Conservation (phyloP, 1,284 basidiomycete genomes). For the Trichosporon asahii region DNA sequence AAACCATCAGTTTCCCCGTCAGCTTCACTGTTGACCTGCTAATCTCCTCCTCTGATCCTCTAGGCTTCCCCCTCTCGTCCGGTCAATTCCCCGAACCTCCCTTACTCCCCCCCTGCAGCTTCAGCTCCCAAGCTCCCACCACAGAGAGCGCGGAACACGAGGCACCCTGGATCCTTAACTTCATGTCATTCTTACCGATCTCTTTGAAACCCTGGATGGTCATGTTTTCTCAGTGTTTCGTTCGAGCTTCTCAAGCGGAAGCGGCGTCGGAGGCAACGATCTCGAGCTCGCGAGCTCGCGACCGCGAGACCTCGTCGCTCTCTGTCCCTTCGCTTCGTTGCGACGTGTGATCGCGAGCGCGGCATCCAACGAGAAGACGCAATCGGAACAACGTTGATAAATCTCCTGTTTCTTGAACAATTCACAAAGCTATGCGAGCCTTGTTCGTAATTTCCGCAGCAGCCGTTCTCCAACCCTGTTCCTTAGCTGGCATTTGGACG, state of each 20-base stretch:
- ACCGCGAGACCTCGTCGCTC: background rate
- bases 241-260: no score
- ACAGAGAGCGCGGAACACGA: background rate
- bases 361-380: background rate
- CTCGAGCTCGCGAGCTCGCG: background rate
- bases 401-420: background rate
- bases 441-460: background rate
- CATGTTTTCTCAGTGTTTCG: background rate
- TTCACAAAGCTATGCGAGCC: background rate
- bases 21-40: background rate
- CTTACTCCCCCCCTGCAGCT: background rate
- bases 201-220: background rate
- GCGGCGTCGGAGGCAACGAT: no score
- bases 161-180: background rate
- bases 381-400: constrained; percentile 10
- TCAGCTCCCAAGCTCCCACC: background rate
- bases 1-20: background rate
- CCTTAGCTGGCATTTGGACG: background rate
- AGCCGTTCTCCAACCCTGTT: background rate
- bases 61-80: no score
- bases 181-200: background rate
- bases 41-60: background rate
- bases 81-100: background rate
- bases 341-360: background rate
- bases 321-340: background rate